Evolutionary conservation across 176 grass and related monocot species (phyloP), one percentile per base, ranked within the genome.

Genomic region (Eragrostis nindensis): DNA sequence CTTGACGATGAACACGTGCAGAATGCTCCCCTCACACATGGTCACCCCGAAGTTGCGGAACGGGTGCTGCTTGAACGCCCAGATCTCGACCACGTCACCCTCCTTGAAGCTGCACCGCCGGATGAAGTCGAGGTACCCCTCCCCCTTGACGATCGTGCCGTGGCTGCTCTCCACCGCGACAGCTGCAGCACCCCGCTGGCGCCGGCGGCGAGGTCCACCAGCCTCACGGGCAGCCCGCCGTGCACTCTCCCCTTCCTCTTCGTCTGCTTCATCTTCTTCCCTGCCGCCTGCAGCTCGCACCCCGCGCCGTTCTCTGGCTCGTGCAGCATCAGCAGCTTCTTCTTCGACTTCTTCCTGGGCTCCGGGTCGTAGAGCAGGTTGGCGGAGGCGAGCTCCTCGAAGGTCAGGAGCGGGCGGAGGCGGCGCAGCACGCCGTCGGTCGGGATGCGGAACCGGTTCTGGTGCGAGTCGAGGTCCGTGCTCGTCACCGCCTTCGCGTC

Each of bases 1-100:
- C 62, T 64, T 32, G 6, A 71, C 65, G 81, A 80, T 76, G 24
- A 86, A 48, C 53, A 90, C 18, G 65, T 62, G 74, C 73, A 90
- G 55, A 16, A 14, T 29, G 32, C 87, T 80, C 38, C 76, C 77
- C 68, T 27, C 59, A 15, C 38, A 56, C 84, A 93, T 84, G 70
- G 48, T 72, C 55, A 0, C 21, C 24, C 40, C 77, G 29, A 65
- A 69, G 53, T 59, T 6, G 2, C 1, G 6, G 32, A 80, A 86
- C 27, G 5, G 4, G 5, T 42, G 54, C 57, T 62, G 8, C 52
- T 67, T 66, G 43, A 84, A 73, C 5, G 80, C 53, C 45, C 74
- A 62, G 41, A 75, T 52, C 19, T 22, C 26, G 24, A 76, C 41
- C 46, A 4, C 24, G 79, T 87, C 44, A 0, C 17, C 2, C 65